Evolutionary conservation across 257 asterid genomes (phyloP).

Genomic region (Solanum virginianum): DNA sequence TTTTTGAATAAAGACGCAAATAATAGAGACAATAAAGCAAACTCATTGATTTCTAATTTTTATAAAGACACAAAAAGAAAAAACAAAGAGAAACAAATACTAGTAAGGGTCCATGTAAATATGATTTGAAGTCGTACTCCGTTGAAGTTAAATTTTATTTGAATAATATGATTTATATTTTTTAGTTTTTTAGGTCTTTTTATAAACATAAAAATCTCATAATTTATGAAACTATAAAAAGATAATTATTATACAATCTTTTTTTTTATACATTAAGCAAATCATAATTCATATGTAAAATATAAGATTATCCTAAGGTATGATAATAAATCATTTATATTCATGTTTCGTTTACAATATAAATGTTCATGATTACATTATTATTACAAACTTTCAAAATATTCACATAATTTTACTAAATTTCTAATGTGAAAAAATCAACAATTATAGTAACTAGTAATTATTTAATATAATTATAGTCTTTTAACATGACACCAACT

Average conservation of each 20-base stretch:
- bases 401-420: not conserved
- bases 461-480: not conserved
- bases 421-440: not conserved
- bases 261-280: not conserved
- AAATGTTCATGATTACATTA: not conserved
- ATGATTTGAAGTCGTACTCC: not conserved
- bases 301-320: not conserved
- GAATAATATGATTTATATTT: not conserved
- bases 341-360: not conserved
- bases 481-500: not conserved
- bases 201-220: not conserved
- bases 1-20: not conserved
- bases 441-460: not conserved
- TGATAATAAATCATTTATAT: not conserved
- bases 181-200: not conserved
- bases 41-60: not conserved
- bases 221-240: not conserved
- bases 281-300: not conserved
- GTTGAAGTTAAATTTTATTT: not conserved
- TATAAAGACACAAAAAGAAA: not conserved
- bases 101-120: not conserved
- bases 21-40: not conserved
- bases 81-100: not conserved
- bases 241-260: not conserved
- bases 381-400: not conserved